Conservation (phyloP, 225 moss, liverwort and hornwort genomes). For the Straminergon stramineum region DNA sequence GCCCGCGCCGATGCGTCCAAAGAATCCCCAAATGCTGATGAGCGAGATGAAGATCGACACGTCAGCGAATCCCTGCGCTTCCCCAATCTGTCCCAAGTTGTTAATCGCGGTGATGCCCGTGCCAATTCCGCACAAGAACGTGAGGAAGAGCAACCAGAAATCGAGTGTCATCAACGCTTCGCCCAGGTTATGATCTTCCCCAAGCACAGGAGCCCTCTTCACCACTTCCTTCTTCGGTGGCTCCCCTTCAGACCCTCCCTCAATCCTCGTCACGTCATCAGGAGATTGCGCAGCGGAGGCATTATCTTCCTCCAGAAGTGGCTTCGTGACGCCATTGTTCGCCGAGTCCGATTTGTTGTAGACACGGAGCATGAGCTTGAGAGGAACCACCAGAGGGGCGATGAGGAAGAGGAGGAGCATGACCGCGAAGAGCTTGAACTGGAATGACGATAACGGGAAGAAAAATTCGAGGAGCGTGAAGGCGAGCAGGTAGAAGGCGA, state of each 20-base stretch:
- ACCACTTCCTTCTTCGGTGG: constrained; percentile 2
- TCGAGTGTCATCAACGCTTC: constrained; percentile 50
- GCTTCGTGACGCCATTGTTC: constrained; percentile 6
- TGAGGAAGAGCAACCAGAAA: constrained; percentile 77
- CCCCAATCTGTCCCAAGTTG: constrained; percentile 91
- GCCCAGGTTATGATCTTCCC: constrained; percentile 45
- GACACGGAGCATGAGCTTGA: constrained; percentile 29
- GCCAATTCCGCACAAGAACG: constrained; percentile 74
- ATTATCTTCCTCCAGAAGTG: constrained; percentile 12
- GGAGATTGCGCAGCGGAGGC: not conserved
- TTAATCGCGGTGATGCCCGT: constrained; percentile 90
- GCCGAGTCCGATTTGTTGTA: not conserved
- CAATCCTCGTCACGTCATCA: not conserved
- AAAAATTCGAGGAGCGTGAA: constrained; percentile 42
- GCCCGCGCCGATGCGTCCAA: constrained; percentile 79
- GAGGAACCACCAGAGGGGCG: constrained; percentile 38
- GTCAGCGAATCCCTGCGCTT: constrained; percentile 66
- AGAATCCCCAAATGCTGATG: constrained; percentile 86
- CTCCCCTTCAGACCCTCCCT: not conserved
- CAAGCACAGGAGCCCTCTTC: constrained; percentile 28
- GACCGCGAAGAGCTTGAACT: constrained; percentile 34
- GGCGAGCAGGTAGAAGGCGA: constrained; percentile 46
- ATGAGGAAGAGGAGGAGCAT: constrained; percentile 55
- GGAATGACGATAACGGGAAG: constrained; percentile 17
- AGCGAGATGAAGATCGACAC: constrained; percentile 75